Conservation (phyloP, 2,329 filamentous ascomycete species). For the Podosphaera xanthii region DNA sequence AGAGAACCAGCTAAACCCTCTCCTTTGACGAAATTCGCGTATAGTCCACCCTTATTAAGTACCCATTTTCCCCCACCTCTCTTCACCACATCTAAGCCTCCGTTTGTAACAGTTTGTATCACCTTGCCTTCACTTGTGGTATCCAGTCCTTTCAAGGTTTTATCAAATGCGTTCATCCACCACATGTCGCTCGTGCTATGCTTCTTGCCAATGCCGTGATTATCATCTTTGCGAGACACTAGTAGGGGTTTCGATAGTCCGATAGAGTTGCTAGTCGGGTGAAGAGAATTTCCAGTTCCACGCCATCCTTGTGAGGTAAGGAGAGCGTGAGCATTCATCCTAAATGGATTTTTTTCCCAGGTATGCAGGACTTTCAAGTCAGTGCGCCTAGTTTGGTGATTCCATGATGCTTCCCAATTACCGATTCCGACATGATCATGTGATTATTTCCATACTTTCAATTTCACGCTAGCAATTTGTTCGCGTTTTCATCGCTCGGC, state of each 20-base stretch:
- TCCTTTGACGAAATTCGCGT: conserved; percentile 67
- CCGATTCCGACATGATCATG: background rate
- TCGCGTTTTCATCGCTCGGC: no score
- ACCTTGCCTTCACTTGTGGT: conserved; percentile 31
- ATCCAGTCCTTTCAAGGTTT: conserved; percentile 63
- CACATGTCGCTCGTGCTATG: conserved; percentile 54
- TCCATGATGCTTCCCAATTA: background rate
- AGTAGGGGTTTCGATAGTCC: conserved; percentile 70
- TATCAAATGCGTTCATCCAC: conserved; percentile 92
- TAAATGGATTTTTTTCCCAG: background rate
- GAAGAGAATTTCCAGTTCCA: conserved; percentile 69
- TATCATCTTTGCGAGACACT: conserved; percentile 61
- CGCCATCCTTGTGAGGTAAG: conserved; percentile 77
- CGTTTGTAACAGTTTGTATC: conserved; percentile 28
- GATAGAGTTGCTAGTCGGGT: conserved; percentile 45
- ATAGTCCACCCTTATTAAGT: conserved; percentile 33
- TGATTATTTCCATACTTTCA: no score
- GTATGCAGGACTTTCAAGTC: background rate
- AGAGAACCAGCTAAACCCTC: conserved; percentile 55
- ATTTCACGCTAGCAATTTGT: no score
- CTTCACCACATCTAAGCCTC: conserved; percentile 32
- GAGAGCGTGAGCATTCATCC: conserved; percentile 67
- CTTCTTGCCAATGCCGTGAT: conserved; percentile 57
- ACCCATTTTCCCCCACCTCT: conserved; percentile 33
- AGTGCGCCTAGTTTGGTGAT: no score